A percentile compares a stretch with the other conserved stretches of the same genome.
phyloP scores from a whole-genome alignment of 768 basidiomycete species.

The Asterophora lycoperdoides region DNA sequence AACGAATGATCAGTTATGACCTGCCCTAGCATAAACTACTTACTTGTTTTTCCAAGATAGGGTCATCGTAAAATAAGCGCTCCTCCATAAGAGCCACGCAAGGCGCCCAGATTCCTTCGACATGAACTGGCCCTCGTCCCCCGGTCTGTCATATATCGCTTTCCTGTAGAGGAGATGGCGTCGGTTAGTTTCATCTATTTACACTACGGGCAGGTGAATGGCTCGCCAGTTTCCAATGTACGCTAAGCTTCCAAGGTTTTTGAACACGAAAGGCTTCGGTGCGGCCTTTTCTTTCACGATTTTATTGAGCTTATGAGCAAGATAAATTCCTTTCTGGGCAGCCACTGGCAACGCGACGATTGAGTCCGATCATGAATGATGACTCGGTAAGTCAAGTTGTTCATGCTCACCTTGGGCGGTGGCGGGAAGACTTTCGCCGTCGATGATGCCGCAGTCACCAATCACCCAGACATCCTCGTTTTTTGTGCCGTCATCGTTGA shows the following conservation, averaged over 20 bases:
- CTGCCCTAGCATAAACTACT: constrained; percentile 19
- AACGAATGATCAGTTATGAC: background rate
- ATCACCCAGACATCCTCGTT: constrained; percentile 76
- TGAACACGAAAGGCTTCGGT: constrained; percentile 60
- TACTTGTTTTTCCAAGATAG: constrained; percentile 69
- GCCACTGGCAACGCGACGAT: constrained; percentile 46
- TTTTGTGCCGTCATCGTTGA: constrained; percentile 47
- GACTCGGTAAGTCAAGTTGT: constrained; percentile 12
- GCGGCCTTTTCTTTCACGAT: constrained; percentile 47
- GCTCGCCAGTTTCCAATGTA: constrained; percentile 73
- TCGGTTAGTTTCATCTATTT: constrained; percentile 1
- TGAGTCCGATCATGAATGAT: constrained; percentile 4
- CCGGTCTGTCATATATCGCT: constrained; percentile 70
- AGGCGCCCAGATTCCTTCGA: constrained; percentile 60
- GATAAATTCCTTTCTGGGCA: constrained; percentile 68
- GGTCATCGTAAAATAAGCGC: constrained; percentile 77
- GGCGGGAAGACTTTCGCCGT: constrained; percentile 61
- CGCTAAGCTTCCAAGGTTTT: constrained; percentile 71
- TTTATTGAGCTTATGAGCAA: constrained; percentile 63
- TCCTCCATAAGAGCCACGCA: constrained; percentile 79
- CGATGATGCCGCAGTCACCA: constrained; percentile 69
- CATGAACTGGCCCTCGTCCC: constrained; percentile 44
- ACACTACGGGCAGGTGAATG: background rate
- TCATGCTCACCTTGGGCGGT: constrained; percentile 69
- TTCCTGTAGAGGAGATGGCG: constrained; percentile 41